Evolutionary conservation across 139 green algal species (phyloP).

Genomic region (Diplosphaera chodatii): DNA sequence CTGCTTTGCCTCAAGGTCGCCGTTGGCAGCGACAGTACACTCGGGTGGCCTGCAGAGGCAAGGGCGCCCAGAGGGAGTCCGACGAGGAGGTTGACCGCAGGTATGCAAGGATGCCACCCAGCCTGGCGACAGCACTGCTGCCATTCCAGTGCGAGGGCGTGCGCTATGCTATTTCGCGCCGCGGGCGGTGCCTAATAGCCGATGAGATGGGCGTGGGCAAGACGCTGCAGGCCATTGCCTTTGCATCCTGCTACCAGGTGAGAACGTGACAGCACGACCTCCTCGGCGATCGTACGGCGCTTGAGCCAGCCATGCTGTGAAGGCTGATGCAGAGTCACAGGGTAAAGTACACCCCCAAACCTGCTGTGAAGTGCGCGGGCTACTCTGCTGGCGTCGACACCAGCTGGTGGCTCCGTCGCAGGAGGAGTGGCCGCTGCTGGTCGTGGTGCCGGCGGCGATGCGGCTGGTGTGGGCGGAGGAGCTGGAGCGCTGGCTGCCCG

Average conservation of each 20-base stretch:
- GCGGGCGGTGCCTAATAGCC: conserved; percentile 76
- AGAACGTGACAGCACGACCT: no score
- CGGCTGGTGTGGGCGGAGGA: conserved; percentile 91
- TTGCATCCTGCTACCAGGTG: conserved; percentile 77
- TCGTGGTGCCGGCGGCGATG: conserved; percentile 81
- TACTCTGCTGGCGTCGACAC: no score
- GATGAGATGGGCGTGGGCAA: conserved; percentile 96
- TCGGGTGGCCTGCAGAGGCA: no score
- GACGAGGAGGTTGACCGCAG: conserved; percentile 33
- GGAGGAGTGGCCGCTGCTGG: conserved; percentile 87
- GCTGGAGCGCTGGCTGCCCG: conserved; percentile 88
- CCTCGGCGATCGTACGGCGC: no score
- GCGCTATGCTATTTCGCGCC: conserved; percentile 60
- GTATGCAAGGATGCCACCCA: conserved; percentile 38
- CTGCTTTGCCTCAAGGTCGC: no score
- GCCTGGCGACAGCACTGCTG: conserved; percentile 37
- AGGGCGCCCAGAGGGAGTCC: not conserved
- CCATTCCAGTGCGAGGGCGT: conserved; percentile 68
- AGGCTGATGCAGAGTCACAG: no score
- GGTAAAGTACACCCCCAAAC: no score
- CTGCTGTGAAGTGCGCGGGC: no score
- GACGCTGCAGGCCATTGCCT: conserved; percentile 86
- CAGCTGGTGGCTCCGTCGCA: no score
- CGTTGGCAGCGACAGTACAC: no score
- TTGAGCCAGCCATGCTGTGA: no score